Evolutionary conservation across 176 grass and related monocot genomes (phyloP), one percentile per base, ranked within the genome.

Genomic region (Lolium rigidum): DNA sequence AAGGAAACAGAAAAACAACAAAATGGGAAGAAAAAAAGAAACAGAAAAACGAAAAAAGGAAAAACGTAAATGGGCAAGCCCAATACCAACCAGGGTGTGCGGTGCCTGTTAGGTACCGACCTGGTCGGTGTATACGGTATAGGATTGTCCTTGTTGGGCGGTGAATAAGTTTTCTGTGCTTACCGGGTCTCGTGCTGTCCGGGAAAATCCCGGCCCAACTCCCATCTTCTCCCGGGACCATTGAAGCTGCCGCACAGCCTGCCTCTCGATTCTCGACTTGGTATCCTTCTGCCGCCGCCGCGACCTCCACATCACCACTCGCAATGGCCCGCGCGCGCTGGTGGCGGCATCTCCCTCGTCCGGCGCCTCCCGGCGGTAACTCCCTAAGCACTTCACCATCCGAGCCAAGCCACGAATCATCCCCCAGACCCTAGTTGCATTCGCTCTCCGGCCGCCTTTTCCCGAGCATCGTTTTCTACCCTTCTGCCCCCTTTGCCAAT

Each of bases 401-500:
- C 26, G 73, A 35, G 31, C 31, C 2, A 35, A 35, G 31, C 31
- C 73, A 20, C 9, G 73, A 76, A 76, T 76, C 26, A 35, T 76
- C 16, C 17, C 74, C 9, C 49, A 76, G 10, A 31, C 9, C 74
- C 49, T 76, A 76, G 50, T 5, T 20, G 74, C 74, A 35, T 9
- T 76, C 49, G 49, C 74, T 31, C 74, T 55, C 48, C 74, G 48
- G 74, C 49, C 48, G 74, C 74, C 48, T 76, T 76, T 76, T 55
- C 25, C 48, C 25, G 72, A 76, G 74, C 74, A 55, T 55, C 48
- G 49, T 76, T 31, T 76, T 6, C 55, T 55, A 54, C 74, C 74
- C 49, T 37, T 37, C 26, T 56, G 26, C 74, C 26, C 15, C 67
- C 26, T 37, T 55, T 76, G 74, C 49, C 26, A 76, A 55, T 76